A percentile compares a stretch with the other conserved stretches of the same genome.
These are phyloP conservation scores for Rhizopogon vulgaris DNA, from an alignment of 768 basidiomycete genomes.

Conservation along the genomic window DNA sequence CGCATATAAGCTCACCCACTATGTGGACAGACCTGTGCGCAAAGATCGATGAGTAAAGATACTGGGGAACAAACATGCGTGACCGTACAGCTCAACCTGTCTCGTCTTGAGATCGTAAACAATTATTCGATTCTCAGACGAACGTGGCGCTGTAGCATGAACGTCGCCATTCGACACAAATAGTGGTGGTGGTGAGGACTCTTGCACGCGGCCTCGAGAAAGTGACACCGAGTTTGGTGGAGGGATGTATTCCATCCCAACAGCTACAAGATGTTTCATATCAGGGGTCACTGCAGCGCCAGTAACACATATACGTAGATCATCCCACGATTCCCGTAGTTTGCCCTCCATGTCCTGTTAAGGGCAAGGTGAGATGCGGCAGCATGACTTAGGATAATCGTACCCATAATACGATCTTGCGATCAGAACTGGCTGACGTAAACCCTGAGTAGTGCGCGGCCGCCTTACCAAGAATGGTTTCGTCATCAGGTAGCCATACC, in stretches of 20 bases:
- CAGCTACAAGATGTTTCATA: conserved; percentile 74
- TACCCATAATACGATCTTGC: conserved; percentile 81
- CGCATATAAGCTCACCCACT: conserved; percentile 81
- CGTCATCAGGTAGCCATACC: conserved; percentile 82
- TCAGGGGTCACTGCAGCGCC: conserved; percentile 88
- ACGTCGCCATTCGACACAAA: conserved; percentile 19
- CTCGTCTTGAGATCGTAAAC: conserved; percentile 72
- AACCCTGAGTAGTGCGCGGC: conserved; percentile 50
- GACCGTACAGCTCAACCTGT: conserved; percentile 59
- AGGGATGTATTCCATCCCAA: conserved; percentile 55
- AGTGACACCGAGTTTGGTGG: conserved; percentile 9
- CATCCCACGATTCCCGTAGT: conserved; percentile 61
- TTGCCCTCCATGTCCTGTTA: conserved; percentile 71
- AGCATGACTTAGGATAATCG: conserved; percentile 15
- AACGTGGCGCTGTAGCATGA: conserved; percentile 28
- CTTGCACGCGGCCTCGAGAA: conserved; percentile 28
- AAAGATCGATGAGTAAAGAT: conserved; percentile 2
- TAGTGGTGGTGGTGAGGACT: conserved; percentile 9
- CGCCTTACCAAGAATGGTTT: too few relatives aligned
- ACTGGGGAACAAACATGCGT: conserved; percentile 8
- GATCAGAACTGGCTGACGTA: conserved; percentile 83
- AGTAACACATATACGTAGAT: conserved; percentile 71
- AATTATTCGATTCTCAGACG: conserved; percentile 58
- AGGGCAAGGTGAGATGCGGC: conserved; percentile 10
- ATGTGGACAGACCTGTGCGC: conserved; percentile 52